Evolutionary conservation across 495 filamentous ascomycete species (phyloP), one percentile per base, ranked within the genome.

Genomic region (Apodospora peruviana): DNA sequence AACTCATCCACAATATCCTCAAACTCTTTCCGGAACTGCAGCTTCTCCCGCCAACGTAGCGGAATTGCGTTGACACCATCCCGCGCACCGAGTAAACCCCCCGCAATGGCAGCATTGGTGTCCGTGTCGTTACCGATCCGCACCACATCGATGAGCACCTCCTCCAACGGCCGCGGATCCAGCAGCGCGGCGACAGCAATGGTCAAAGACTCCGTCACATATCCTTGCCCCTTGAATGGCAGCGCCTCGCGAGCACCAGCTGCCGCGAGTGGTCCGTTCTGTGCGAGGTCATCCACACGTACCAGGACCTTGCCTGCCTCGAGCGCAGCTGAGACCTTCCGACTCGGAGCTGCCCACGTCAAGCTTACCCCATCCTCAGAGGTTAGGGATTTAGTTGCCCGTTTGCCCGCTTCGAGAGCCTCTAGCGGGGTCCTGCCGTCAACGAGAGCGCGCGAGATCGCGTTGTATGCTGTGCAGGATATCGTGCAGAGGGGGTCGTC

Each of bases 1-100:
- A 56, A 14, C 19, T 50, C 40, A 4, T 59, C 47, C 4, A 48
- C 52, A 43, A 60, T 22, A 23, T 51, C 52, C 8, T 41, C 35
- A 56, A 67, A 67, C 55, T 67, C 64, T 9, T 50, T 37, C 9
- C 43, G 40, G 48, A 62, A 65, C 51, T 67, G 64, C 42, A 67
- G 24, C 51, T 55, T 55, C 38, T 57, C 55, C 27, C 49, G 48
- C 64, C 64, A 67, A 11, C 50, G 19, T 38, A 2, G 0, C 0
- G 61, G 59, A 17, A 67, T 56, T 11, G 51, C 53, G 5, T 59
- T 36, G 3, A 60, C 55, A 4, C 64, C 64, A 14, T 65, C 61
- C 36, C 61, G 17, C n/a, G 57, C 64, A 0, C 64, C 64, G 9
- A 67, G 41, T 12, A 67, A 32, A 9, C 64, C 64, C 0, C 64